Base-by-base conservation (phyloP, 2,329 filamentous ascomycete species). In the Colletotrichum incanum region DNA sequence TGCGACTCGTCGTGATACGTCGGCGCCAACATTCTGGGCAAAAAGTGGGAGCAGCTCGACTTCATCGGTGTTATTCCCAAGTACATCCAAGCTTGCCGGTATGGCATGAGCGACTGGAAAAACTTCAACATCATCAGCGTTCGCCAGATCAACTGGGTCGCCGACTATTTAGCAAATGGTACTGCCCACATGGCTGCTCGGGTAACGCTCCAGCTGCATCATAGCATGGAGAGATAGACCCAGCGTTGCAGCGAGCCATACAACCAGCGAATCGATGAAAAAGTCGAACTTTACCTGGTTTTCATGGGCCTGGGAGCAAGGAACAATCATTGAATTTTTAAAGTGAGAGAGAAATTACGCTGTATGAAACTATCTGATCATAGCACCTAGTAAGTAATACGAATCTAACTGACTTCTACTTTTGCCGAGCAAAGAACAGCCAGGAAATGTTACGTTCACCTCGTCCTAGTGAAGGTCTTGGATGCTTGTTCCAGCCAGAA, bases 11-110 rank as follows among this genome's bases (percentile, higher is more conserved):
- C 71, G 31, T 73, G 75, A 75, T 78, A 76, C n/a, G 61, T 74
- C 23, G 76, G 76, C 2, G 73, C 56, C 37, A 78, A 78, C 52
- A 77, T 78, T 18, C 76, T 75, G 0, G 76, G 76, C 8, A 75
- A 77, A 60, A 73, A 67, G 55, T 54, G 58, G 39, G 74, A 78
- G 62, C 65, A 56, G 55, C 72, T 77, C 3, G 75, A 73, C 59
- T 77, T 76, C 60, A 1, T 71, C 12, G 71, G 71, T 9, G 73
- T 75, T 20, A 70, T 76, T 20, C 61, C 50, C 2, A 16, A 45
- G 39, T 75, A 76, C 18, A 52, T 72, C 41, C 26, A 61, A 31
- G 68, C 67, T n/a, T 75, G 75, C 37, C 58, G 71, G 2, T 66
- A 67, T 14, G 67, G 64, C 2, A 71, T 37, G 18, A 67, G 28